phyloP scores from a whole-genome alignment of 2,329 filamentous ascomycete genomes.

The Colletotrichum siamense region DNA sequence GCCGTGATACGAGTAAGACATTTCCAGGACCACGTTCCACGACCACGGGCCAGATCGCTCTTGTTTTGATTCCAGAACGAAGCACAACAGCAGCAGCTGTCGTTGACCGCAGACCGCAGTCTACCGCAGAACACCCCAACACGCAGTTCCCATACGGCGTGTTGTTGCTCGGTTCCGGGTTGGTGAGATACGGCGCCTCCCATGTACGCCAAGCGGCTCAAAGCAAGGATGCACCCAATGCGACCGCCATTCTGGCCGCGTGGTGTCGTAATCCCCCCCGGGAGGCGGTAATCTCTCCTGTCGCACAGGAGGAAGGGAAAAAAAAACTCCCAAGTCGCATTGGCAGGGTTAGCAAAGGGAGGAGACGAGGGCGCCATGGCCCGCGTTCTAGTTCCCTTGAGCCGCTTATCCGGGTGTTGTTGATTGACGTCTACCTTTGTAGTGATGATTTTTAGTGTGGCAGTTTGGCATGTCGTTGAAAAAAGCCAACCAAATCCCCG shows the following conservation, averaged over 20 bases:
- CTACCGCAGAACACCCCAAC: neutral
- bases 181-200: neutral
- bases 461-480: neutral
- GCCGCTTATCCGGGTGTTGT: neutral
- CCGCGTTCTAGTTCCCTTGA: neutral
- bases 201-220: slow-evolving; percentile 20
- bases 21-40: slow-evolving; percentile 1
- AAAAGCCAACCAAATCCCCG: neutral
- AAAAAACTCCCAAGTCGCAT: neutral
- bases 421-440: neutral
- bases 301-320: neutral
- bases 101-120: neutral
- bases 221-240: slow-evolving; percentile 17
- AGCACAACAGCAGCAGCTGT: neutral
- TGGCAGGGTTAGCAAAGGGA: neutral
- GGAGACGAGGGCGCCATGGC: neutral
- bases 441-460: neutral
- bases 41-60: neutral
- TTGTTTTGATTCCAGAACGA: neutral
- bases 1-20: slow-evolving; percentile 2
- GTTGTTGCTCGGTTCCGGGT: slow-evolving; percentile 1
- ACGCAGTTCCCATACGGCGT: neutral
- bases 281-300: slow-evolving; percentile 3
- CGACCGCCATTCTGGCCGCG: slow-evolving; percentile 5
- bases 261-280: slow-evolving; percentile 17